Percentiles rank a stretch among this genome's conserved stretches.
These are phyloP conservation scores for Puccinia brachypodii DNA, from an alignment of 1,284 basidiomycete genomes.

Conservation along the genomic window DNA sequence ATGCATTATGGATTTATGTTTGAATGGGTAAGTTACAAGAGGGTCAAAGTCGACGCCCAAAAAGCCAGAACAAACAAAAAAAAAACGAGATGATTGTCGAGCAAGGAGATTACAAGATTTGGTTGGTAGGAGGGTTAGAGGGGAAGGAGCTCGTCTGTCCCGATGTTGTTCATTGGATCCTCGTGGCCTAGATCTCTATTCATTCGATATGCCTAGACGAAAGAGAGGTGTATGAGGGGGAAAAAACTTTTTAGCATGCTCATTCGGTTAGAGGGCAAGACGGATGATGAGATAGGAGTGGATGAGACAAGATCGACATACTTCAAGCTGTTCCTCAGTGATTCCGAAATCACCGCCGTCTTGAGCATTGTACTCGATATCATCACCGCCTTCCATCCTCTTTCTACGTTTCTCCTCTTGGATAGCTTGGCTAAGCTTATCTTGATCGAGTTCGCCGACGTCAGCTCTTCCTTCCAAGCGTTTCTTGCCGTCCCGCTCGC, in stretches of 20 bases:
- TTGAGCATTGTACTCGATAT: conserved; percentile 60
- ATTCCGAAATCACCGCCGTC: conserved; percentile 58
- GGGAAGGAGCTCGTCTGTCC: conserved; percentile 62
- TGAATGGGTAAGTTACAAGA: neutral
- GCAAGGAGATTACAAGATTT: neutral
- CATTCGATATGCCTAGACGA: conserved; percentile 78
- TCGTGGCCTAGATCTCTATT: conserved; percentile 65
- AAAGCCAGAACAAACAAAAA: too few species aligned
- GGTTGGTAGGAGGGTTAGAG: conserved; percentile 46
- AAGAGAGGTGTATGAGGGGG: conserved; percentile 56
- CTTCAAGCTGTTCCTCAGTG: conserved; percentile 63
- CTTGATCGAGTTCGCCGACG: conserved; percentile 72
- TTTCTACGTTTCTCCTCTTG: conserved; percentile 76
- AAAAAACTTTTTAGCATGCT: conserved; percentile 78
- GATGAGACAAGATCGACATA: conserved; percentile 64
- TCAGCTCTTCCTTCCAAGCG: conserved; percentile 58
- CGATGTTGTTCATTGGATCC: conserved; percentile 85
- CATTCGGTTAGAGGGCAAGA: conserved; percentile 63
- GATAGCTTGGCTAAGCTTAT: conserved; percentile 68
- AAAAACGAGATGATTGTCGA: neutral
- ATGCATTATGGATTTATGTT: neutral
- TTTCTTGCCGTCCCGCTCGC: conserved; percentile 57
- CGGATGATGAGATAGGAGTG: conserved; percentile 58
- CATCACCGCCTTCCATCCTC: conserved; percentile 63
- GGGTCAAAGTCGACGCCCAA: neutral